These are phyloP conservation scores for Fremontodendron californicum DNA, from an alignment of 345 rosid species.

Conservation along the genomic window DNA sequence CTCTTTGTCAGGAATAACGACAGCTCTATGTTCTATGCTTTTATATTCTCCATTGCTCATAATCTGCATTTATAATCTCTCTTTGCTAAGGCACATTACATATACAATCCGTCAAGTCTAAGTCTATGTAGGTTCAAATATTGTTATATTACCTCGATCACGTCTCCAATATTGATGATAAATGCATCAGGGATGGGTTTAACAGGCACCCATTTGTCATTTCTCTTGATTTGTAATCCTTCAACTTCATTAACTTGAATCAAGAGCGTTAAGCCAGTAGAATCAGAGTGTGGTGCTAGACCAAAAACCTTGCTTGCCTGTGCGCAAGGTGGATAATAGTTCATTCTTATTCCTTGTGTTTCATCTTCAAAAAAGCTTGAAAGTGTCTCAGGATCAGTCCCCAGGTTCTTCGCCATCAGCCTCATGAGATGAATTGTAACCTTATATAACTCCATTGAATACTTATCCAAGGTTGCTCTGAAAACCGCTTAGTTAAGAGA, in stretches of 20 bases:
- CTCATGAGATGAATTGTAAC: constrained; percentile 19
- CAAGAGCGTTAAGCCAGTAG: constrained; percentile 33
- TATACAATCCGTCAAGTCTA: not conserved
- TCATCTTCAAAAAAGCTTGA: constrained; percentile 28
- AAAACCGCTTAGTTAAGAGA: not conserved
- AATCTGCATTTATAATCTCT: not conserved
- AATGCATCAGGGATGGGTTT: constrained; percentile 33
- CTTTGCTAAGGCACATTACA: not conserved
- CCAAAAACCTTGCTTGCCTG: constrained; percentile 33
- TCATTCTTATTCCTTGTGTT: constrained; percentile 36
- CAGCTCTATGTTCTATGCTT: constrained; percentile 19
- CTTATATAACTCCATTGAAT: constrained; percentile 26
- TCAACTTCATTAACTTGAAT: constrained; percentile 29
- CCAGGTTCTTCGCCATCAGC: constrained; percentile 32
- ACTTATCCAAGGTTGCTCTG: constrained; percentile 30
- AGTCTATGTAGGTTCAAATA: not conserved
- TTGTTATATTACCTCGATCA: constrained; percentile 36
- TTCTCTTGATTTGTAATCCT: constrained; percentile 33
- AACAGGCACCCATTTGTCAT: constrained; percentile 33
- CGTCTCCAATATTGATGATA: constrained; percentile 43
- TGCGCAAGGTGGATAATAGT: constrained; percentile 40
- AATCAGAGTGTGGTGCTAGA: constrained; percentile 39
- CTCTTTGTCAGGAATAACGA: constrained; percentile 11
- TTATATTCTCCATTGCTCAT: constrained; percentile 14
- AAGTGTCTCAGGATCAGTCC: constrained; percentile 24